Evolutionary conservation across 2,329 filamentous ascomycete species (phyloP), one percentile per base, ranked within the genome.

Genomic region (Ascomycota sp.): DNA sequence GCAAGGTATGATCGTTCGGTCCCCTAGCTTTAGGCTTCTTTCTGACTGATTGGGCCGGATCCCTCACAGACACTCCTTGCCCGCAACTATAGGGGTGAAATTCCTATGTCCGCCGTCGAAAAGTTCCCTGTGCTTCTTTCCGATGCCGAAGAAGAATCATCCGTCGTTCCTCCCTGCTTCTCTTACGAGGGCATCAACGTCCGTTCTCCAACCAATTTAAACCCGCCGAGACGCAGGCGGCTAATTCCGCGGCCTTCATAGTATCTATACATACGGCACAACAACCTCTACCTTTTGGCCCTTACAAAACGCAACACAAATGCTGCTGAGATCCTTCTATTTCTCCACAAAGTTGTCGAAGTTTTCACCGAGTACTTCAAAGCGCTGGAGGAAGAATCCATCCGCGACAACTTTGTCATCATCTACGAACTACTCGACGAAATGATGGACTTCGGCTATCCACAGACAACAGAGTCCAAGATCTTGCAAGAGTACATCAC

Each of bases 381-480:
- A 55, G 86, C 91, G 38, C 67, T 98, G 35, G 89, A 98, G 55
- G 89, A 98, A 55, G 89, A 98, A 57, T 93, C 82, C 44, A 98
- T 98, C 52, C 74, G 89, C 43, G 89, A 98, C 63, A 98, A 98
- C 61, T 98, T 98, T 50, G 89, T 98, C 53, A 75, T 98, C 49
- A 98, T 98, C 48, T 98, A 98, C 63, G 89, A 98, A 57, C 59
- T 98, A 36, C 69, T 98, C 38, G 89, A 98, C 50, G 89, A 98
- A 62, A 98, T 98, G 89, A 98, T 98, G 89, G 89, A 98, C 57
- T 98, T 98, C 63, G 89, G 89, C 38, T 94, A 98, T 53, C 89
- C 89, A 5, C 89, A 98, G 55, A 98, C 89, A 8, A 98, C 89
- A 40, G 89, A 98, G 55, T 81, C 73, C 52, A 98, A 98, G 68